Evolutionary conservation across 768 basidiomycete genomes (phyloP).

Genomic region (Leccinum pellstonianum): DNA sequence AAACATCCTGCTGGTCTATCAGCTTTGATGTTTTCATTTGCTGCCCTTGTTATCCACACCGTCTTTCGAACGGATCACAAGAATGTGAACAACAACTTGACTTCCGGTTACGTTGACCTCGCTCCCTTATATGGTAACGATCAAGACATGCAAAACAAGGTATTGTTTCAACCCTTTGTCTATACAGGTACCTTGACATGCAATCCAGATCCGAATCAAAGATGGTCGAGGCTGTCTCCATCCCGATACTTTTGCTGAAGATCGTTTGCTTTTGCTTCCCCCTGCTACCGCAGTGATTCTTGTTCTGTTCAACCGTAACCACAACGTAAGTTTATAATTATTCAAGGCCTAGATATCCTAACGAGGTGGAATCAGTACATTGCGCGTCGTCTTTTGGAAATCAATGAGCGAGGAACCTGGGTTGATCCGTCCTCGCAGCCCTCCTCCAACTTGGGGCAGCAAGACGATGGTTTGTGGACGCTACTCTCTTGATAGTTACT

Average conservation of each 20-base stretch:
- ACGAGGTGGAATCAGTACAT: constrained; percentile 56
- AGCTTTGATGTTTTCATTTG: constrained; percentile 78
- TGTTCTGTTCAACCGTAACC: constrained; percentile 87
- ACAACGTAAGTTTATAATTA: constrained; percentile 56
- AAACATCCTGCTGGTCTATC: constrained; percentile 79
- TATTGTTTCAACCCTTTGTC: constrained; percentile 33
- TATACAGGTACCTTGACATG: background rate
- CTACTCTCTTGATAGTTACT: background rate
- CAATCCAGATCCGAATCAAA: constrained; percentile 34
- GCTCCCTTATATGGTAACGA: constrained; percentile 80
- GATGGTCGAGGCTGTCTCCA: constrained; percentile 66
- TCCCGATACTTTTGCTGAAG: constrained; percentile 78
- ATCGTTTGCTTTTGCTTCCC: constrained; percentile 75
- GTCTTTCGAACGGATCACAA: constrained; percentile 81
- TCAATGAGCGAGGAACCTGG: constrained; percentile 74
- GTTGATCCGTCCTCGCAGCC: constrained; percentile 50
- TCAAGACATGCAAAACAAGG: constrained; percentile 55
- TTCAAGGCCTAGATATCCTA: background rate
- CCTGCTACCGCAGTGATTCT: constrained; percentile 73
- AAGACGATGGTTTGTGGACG: constrained; percentile 49
- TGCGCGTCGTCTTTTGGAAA: constrained; percentile 69
- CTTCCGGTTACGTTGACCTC: constrained; percentile 85
- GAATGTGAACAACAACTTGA: constrained; percentile 72
- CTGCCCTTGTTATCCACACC: constrained; percentile 81
- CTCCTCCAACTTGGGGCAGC: constrained; percentile 40